These are phyloP conservation scores for Macrocybe gigantea DNA, from an alignment of 768 basidiomycete genomes.

Conservation along the genomic window DNA sequence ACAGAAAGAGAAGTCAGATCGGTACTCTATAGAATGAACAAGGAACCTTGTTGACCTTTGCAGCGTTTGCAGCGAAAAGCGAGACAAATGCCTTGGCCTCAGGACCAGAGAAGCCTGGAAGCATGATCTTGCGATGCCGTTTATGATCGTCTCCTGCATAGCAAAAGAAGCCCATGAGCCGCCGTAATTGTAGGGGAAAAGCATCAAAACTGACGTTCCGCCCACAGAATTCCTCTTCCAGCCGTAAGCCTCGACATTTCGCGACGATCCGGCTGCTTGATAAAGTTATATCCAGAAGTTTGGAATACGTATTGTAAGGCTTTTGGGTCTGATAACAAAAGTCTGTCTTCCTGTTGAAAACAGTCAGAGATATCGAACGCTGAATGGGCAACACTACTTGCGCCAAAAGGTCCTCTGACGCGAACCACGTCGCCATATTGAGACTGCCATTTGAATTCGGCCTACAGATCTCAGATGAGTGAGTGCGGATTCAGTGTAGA, in stretches of 20 bases:
- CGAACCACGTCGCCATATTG: conserved; percentile 45
- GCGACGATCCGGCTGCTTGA: conserved; percentile 44
- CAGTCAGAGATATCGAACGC: not conserved
- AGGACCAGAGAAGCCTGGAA: conserved; percentile 51
- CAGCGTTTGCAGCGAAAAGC: conserved; percentile 7
- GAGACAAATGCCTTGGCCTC: conserved; percentile 24
- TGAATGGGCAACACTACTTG: conserved; percentile 15
- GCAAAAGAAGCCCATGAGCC: not conserved
- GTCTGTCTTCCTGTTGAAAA: conserved; percentile 38
- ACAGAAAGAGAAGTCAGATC: conserved; percentile 18
- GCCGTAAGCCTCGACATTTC: conserved; percentile 43
- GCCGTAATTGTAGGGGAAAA: not conserved
- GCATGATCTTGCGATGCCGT: conserved; percentile 47
- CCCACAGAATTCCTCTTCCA: conserved; percentile 51
- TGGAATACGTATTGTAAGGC: conserved; percentile 52
- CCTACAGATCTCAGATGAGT: conserved; percentile 15
- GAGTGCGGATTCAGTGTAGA: conserved; percentile 5
- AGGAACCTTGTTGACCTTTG: conserved; percentile 20
- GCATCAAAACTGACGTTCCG: conserved; percentile 33
- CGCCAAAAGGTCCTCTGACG: conserved; percentile 44
- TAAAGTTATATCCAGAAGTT: conserved; percentile 47
- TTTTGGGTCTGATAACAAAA: conserved; percentile 51
- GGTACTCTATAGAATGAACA: conserved; percentile 20
- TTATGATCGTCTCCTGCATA: conserved; percentile 36
- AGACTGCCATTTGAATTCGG: conserved; percentile 47